Base-by-base conservation (phyloP, 2,329 filamentous ascomycete species). In the Aspergillus sp. region DNA sequence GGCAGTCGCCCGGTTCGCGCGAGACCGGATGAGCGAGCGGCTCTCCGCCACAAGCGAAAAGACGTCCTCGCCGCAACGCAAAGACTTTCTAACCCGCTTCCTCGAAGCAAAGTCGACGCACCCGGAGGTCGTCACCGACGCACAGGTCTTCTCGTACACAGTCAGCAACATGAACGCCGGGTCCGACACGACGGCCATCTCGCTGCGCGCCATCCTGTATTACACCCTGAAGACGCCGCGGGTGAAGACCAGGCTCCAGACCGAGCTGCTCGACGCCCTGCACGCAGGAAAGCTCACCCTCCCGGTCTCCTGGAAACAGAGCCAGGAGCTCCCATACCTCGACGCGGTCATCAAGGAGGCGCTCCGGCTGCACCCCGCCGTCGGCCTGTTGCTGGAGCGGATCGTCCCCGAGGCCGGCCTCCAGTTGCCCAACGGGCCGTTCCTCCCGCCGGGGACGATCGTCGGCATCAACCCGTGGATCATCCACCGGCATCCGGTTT, bases 231-330 rank as follows among this genome's bases (percentile, higher is more conserved):
- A 66, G 47, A 54, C 56, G 44, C 59, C 62, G 0, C 21, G 41
- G 2, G 60, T 58, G 4, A 48, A 53, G 17, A 59, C 83, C 79
- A 52, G 81, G 64, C 7, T 70, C n/a, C 6, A 65, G 57, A 6
- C 85, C 70, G 34, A 82, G 58, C 16, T 71, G 49, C 34, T 76
- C 67, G 57, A 81, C 80, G 57, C 75, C 5, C 53, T 56, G 3
- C 14, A 50, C 19, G 54, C 49, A 47, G 44, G 49, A 4, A 52
- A 41, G 6, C 52, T 64, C n/a, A 42, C 55, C 0, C 17, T 56
- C 0, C 62, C 62, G 1, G 54, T 66, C 7, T 59, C 60, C 0
- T 68, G 59, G 58, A 64, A 62, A 20, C 56, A 68, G 41, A 59
- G 58, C n/a, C 61, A 64, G 29, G 57, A 58, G 13, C 57, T 68